Percentiles rank a stretch among this genome's conserved stretches.
Conservation (phyloP, 768 basidiomycete species). For the Leucosporidium creatinivorum region DNA sequence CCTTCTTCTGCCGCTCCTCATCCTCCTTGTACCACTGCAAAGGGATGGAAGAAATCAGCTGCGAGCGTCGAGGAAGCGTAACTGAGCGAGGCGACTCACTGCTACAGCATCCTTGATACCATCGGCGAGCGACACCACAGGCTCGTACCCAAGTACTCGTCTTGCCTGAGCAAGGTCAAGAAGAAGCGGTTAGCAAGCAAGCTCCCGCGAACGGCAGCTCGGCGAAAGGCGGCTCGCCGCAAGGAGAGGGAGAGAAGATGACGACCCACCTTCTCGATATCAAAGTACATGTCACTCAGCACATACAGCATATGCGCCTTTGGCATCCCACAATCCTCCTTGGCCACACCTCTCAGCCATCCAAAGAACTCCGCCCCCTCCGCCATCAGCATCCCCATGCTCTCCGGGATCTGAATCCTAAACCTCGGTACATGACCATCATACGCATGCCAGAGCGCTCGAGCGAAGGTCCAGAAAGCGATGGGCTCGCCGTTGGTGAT, state of each 20-base stretch:
- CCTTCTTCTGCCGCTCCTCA: not conserved
- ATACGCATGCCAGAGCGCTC: conserved; percentile 65
- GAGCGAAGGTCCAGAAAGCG: conserved; percentile 90
- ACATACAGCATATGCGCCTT: conserved; percentile 71
- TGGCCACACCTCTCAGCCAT: conserved; percentile 64
- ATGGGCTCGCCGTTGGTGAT: conserved; percentile 95
- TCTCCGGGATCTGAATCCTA: conserved; percentile 14
- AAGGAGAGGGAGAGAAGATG: not conserved
- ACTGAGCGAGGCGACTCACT: conserved; percentile 1
- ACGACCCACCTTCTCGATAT: conserved; percentile 67
- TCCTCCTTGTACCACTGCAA: conserved; percentile 28
- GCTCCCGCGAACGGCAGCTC: not conserved
- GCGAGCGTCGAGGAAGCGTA: not conserved
- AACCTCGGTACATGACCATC: conserved; percentile 39
- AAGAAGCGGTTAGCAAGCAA: not conserved
- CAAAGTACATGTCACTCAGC: conserved; percentile 73
- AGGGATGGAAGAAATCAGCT: not conserved
- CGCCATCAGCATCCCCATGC: conserved; percentile 54
- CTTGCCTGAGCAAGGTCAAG: conserved; percentile 46
- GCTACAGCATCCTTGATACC: conserved; percentile 67
- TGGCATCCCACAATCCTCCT: conserved; percentile 59
- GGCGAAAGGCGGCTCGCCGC: not conserved
- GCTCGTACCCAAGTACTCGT: conserved; percentile 85
- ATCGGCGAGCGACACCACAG: conserved; percentile 76
- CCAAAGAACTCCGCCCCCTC: conserved; percentile 60